Evolutionary conservation across 2,329 filamentous ascomycete genomes (phyloP), one percentile per base, ranked within the genome.

Genomic region (Exserohilum turcica): DNA sequence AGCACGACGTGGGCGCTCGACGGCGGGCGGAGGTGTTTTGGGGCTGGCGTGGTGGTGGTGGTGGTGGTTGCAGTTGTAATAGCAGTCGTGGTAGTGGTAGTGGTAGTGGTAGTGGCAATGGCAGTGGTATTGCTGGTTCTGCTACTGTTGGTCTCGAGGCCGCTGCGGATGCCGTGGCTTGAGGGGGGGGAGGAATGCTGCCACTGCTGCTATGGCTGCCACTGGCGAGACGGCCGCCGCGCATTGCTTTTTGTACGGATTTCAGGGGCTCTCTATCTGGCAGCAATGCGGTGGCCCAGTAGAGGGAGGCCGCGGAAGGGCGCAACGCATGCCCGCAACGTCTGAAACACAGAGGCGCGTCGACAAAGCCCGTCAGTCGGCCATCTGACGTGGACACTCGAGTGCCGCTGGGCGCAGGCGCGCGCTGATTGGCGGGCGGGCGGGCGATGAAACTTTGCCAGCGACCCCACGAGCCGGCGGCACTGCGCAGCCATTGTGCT

Each of bases 271-370:
- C 36, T 36, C 35, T 40, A 10, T 49, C 40, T 48, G 24, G 28
- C 4, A 24, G 21, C 21, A 24, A 24, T 33, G 53, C 43, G 31
- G 42, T 40, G 42, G 54, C 58, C 61, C 51, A 64, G 54, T 68
- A n/a, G n/a, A n/a, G 65, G 65, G 59, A 63, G 55, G 38, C 51
- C 43, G 52, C 54, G 53, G 52, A 45, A 52, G 48, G 44, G 56
- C 42, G 54, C 32, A 45, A 51, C 53, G 42, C 45, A 51, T 53
- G 48, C 40, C 58, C 52, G 37, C 54, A 54, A 48, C 51, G 40
- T 40, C 54, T 71, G 67, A 70, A 70, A 70, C 67, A 57, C 60
- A 64, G 60, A 66, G 64, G 66, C 65, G 68, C 64, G 64, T 65
- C 63, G 61, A 61, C 31, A 44, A 33, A 56, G 50, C 49, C 56